These are phyloP conservation scores for Beauveria sp. DNA, from an alignment of 2,329 filamentous ascomycete genomes.

Conservation along the genomic window DNA sequence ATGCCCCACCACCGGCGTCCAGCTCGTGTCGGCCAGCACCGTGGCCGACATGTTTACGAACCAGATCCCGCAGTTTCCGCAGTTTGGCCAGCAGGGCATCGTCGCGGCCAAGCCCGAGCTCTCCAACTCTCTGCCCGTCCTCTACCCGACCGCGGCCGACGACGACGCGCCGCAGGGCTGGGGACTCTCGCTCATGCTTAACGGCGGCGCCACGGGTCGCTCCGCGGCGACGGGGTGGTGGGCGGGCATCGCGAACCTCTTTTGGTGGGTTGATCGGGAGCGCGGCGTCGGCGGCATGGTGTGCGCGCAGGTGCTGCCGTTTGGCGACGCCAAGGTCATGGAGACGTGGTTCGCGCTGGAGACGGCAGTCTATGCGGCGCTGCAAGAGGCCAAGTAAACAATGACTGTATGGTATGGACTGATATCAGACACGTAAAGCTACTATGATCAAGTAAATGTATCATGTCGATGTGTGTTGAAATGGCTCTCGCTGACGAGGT, in stretches of 20 bases:
- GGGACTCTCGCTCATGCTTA: slow-evolving; percentile 54
- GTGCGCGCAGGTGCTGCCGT: slow-evolving; percentile 43
- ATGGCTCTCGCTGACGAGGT: background rate
- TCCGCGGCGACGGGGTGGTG: slow-evolving; percentile 44
- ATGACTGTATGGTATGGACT: no score
- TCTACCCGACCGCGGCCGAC: slow-evolving; percentile 35
- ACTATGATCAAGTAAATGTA: background rate
- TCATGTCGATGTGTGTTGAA: background rate
- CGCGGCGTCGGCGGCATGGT: slow-evolving; percentile 48
- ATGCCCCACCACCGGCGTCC: slow-evolving; percentile 45
- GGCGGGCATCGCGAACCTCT: slow-evolving; percentile 53
- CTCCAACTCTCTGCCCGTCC: slow-evolving; percentile 38
- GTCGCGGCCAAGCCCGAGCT: slow-evolving; percentile 40
- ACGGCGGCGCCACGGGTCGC: slow-evolving; percentile 42
- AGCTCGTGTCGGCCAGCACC: slow-evolving; percentile 48
- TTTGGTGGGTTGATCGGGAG: slow-evolving; percentile 56
- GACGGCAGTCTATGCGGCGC: slow-evolving; percentile 27
- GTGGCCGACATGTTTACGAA: slow-evolving; percentile 60
- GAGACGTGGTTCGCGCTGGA: slow-evolving; percentile 34
- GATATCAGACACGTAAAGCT: background rate
- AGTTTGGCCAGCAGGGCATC: slow-evolving; percentile 40
- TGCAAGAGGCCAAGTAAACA: background rate
- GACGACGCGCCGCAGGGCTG: slow-evolving; percentile 51
- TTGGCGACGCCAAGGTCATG: slow-evolving; percentile 35
- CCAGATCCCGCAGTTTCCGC: slow-evolving; percentile 47